Conservation (phyloP, 2,329 filamentous ascomycete species). For the Cladophialophora yegresii region DNA sequence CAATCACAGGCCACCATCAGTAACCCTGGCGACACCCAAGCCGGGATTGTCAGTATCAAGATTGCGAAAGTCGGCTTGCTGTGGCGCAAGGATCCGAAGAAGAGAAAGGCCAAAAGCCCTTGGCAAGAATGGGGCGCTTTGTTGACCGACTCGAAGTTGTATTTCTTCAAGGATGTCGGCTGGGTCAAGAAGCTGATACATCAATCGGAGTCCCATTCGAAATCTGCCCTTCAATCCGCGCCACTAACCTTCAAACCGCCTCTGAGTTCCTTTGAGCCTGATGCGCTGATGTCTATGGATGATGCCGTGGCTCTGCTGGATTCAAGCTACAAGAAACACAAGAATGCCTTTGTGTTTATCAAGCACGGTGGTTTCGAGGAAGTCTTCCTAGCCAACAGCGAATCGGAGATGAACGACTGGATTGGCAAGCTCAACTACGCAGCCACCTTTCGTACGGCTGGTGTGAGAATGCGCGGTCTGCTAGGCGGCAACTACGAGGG, state of each 20-base stretch:
- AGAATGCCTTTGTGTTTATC: constrained; percentile 90
- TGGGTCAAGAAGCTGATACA: constrained; percentile 92
- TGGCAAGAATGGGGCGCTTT: constrained; percentile 99
- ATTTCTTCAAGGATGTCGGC: constrained; percentile 88
- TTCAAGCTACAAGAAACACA: constrained; percentile 84
- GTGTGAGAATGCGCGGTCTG: constrained; percentile 85
- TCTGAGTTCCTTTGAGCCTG: constrained; percentile 87
- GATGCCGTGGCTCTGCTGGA: constrained; percentile 88
- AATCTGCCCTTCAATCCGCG: constrained; percentile 70
- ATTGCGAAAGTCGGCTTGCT: constrained; percentile 92
- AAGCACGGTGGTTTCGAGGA: constrained; percentile 85
- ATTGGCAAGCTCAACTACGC: constrained; percentile 94
- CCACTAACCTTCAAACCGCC: constrained; percentile 90
- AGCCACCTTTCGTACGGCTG: constrained; percentile 87
- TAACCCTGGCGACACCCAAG: constrained; percentile 82
- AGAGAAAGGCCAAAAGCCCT: constrained; percentile 88
- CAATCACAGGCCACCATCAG: constrained; percentile 82
- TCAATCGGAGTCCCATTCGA: constrained; percentile 81
- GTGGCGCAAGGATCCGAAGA: constrained; percentile 93
- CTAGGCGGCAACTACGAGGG: constrained; percentile 83
- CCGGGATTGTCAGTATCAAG: constrained; percentile 94
- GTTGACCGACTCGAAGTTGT: constrained; percentile 92
- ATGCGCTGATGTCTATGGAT: constrained; percentile 89
- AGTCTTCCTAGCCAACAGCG: constrained; percentile 84
- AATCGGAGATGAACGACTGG: constrained; percentile 95